Percentiles rank a stretch among this genome's conserved stretches.
Evolutionary conservation across 441 rosid species (phyloP).

Genomic region (Mallotus japonicus): DNA sequence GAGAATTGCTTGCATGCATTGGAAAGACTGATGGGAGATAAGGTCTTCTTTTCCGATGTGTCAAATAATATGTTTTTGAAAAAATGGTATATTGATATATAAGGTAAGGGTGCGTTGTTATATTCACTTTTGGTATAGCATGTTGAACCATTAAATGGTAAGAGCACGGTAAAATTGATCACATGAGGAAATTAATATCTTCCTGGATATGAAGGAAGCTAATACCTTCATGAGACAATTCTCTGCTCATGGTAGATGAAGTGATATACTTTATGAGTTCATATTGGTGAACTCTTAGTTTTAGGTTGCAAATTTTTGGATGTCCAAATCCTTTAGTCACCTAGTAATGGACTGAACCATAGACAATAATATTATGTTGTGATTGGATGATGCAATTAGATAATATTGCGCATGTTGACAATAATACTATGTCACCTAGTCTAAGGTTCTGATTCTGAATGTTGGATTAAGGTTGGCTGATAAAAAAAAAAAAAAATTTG

Average conservation of each 20-base stretch:
- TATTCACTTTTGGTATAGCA: not conserved
- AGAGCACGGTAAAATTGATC: not conserved
- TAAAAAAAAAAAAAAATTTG: no score
- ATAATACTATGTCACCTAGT: no score
- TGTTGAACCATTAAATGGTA: not conserved
- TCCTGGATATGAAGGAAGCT: not conserved
- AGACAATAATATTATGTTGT: not conserved
- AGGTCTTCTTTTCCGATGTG: not conserved
- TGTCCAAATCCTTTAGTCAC: not conserved
- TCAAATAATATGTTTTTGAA: not conserved
- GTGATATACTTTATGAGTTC: not conserved
- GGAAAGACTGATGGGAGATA: not conserved
- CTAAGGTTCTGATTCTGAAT: slow-evolving; percentile 6
- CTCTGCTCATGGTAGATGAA: not conserved
- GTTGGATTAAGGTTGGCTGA: not conserved
- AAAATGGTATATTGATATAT: not conserved
- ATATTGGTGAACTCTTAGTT: not conserved
- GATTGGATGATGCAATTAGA: not conserved
- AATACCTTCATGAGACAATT: not conserved
- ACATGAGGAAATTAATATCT: not conserved
- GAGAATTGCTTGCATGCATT: not conserved
- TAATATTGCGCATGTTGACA: not conserved
- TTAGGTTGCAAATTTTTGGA: not conserved
- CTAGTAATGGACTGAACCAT: not conserved
- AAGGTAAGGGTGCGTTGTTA: not conserved